Evolutionary conservation across 257 asterid genomes (phyloP), one percentile per base, ranked within the genome.

Genomic region (Voacanga thouarsii): DNA sequence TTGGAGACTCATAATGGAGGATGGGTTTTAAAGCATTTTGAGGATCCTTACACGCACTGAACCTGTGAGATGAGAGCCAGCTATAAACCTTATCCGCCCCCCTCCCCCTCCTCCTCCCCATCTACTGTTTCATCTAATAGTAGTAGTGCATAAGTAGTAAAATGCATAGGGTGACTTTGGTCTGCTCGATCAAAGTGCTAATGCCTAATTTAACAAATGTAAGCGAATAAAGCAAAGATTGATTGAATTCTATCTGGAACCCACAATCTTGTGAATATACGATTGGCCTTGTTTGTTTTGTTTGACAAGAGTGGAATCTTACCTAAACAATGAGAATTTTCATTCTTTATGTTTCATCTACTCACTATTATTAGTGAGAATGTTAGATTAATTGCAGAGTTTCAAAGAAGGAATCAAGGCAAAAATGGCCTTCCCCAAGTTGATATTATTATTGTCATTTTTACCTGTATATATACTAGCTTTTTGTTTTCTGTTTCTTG

Each of bases 61-160:
- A 33, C 15, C 26, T 5, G 7, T 65, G 41, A 71, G 59, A 71
- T 45, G 63, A 72, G 61, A 19, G 72, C 72, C 72, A 67, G 72
- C 72, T 67, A 67, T 67, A 19, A 18, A 15, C 71, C 80, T 61
- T 7, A 23, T 73, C 50, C 56, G 80, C 86, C 78, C 26, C 61
- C 56, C 39, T 16, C 76, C 37, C 37, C 55, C 14, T 41, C 41
- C 71, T 15, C 60, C 14, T 4, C 15, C 3, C 76, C 8, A 24
- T 14, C 7, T 33, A n/a, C 26, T 72, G 45, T 47, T 30, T 49
- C 12, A 26, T 30, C 33, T 80, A 63, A 33, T 51, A 74, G 45
- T 75, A 33, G 44, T 79, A 5, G 80, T 83, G 78, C 56, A 50
- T 81, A 67, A 80, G 73, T 47, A 75, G 80, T 19, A 83, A 73